Evolutionary conservation across 2,329 filamentous ascomycete species (phyloP), one percentile per base, ranked within the genome.

Genomic region (Dryadomyces quercivorus): DNA sequence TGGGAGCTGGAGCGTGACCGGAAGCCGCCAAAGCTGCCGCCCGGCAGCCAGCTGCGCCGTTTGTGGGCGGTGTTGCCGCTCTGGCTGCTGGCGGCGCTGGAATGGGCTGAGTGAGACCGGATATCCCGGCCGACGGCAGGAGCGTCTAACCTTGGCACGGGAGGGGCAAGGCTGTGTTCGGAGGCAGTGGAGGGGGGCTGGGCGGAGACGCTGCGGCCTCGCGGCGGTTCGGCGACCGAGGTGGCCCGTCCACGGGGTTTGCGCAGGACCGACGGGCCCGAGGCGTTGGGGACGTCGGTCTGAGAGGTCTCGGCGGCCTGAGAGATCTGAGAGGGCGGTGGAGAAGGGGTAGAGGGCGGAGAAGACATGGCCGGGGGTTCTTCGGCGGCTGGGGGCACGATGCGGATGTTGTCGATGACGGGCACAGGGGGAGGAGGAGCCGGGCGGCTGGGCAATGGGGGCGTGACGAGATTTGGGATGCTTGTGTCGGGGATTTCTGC

Each of bases 1-100:
- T 63, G 62, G 6, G 78, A 81, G 55, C 72, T 74, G 13, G 77
- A 76, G 51, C 77, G 72, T 34, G 76, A 78, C 55, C 75, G 66
- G 21, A 36, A 20, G 13, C n/a, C 31, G 47, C 18, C 31, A 31
- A n/a, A 38, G 36, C 49, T 52, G 22, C 40, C 68, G 15, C 76
- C 75, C 0, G 75, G 73, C 48, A 82, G 66, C 76, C 76, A 81
- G 59, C 75, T 80, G 62, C 69, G 72, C 31, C 76, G 71, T n/a
- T 75, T 55, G 38, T 72, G 43, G 70, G n/a, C 70, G 71, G 46
- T 73, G 67, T 22, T 67, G 64, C 15, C 64, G 13, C 61, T 63
- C 9, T 65, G 66, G 20, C 58, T 61, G 20, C 59, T 60, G 40
- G 56, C 60, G n/a, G 67, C 68, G 54, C 67, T 68, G 8, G 69